These are phyloP conservation scores for Metrosideros polymorpha DNA, from an alignment of 441 rosid species.

Conservation along the genomic window DNA sequence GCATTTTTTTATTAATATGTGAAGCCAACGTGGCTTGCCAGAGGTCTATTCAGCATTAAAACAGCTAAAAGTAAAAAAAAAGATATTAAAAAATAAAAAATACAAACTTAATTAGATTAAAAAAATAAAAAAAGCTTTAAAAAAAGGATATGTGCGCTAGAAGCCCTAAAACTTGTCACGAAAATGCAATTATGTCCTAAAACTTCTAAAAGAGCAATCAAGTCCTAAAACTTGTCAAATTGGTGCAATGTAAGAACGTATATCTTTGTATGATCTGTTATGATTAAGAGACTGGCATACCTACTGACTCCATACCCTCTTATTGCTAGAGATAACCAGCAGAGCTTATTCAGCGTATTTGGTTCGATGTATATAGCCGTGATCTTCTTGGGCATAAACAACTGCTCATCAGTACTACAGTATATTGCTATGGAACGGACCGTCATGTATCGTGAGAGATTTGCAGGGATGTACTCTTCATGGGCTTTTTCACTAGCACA, in stretches of 20 bases:
- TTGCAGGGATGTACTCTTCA: conserved; percentile 53
- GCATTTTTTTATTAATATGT: too few species aligned
- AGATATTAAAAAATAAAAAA: too few species aligned
- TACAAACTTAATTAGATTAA: too few species aligned
- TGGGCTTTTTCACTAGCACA: conserved; percentile 43
- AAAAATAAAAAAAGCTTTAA: too few species aligned
- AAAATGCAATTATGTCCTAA: too few species aligned
- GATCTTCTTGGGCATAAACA: conserved; percentile 39
- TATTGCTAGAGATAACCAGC: conserved; percentile 35
- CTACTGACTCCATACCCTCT: neutral
- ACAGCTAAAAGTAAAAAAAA: too few species aligned
- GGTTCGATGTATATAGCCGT: conserved; percentile 34
- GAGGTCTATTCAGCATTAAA: too few species aligned
- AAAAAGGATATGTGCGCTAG: too few species aligned
- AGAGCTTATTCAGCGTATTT: conserved; percentile 33
- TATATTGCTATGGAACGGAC: conserved; percentile 33
- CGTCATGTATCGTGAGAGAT: conserved; percentile 55
- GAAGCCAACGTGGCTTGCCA: too few species aligned
- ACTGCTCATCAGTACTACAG: conserved; percentile 33
- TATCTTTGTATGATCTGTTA: neutral
- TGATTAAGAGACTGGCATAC: neutral
- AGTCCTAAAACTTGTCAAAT: too few species aligned
- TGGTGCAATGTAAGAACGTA: neutral
- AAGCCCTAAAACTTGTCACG: too few species aligned
- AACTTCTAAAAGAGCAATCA: too few species aligned